Base-by-base conservation (phyloP, 1,139 yeast genomes). In the Yamadazyma trypodendri region DNA sequence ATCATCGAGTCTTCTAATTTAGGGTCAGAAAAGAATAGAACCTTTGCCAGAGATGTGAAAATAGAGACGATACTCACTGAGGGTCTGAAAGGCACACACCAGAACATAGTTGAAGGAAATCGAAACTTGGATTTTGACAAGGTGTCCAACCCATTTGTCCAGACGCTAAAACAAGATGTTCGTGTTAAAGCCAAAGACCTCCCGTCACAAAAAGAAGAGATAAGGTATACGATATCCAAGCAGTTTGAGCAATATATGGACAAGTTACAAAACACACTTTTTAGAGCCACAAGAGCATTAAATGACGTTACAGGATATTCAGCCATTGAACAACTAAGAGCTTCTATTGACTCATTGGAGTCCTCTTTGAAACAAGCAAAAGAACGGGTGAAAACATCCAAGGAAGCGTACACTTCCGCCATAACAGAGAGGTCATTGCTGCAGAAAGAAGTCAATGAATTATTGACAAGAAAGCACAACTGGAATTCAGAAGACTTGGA, bases 291-390 rank as follows among this genome's bases (percentile, higher is more conserved):
- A 0, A 70, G 79, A 41, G 77, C 90, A 0, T 65, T 92, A 31
- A 94, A 94, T 55, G 96, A 90, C 52, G 82, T 89, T 9, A 92
- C 98, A 0, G 99, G 98, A 0, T 94, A 94, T 58, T 75, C 92
- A 0, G 72, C 84, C 10, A 87, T 94, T 41, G 96, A 87, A 51
- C 66, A 72, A 42, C 63, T 92, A 50, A 84, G 88, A 60, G 58
- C 68, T 27, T 62, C 77, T 1, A 88, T 88, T 20, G 81, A 76
- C 14, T 52, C 41, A 50, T 42, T 76, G 50, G 83, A 78, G 46
- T 49, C 51, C 10, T 77, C 75, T 28, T 61, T 88, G 34, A 64
- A 66, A 34, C 56, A 56, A 1, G 64, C 79, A 3, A 78, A 87
- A 43, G 63, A 61, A 0, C 55, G 62, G 2, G 80, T 85, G 4